Evolutionary conservation across 306 rosid genomes (phyloP).

Genomic region (Glycyrrhiza uralensis): DNA sequence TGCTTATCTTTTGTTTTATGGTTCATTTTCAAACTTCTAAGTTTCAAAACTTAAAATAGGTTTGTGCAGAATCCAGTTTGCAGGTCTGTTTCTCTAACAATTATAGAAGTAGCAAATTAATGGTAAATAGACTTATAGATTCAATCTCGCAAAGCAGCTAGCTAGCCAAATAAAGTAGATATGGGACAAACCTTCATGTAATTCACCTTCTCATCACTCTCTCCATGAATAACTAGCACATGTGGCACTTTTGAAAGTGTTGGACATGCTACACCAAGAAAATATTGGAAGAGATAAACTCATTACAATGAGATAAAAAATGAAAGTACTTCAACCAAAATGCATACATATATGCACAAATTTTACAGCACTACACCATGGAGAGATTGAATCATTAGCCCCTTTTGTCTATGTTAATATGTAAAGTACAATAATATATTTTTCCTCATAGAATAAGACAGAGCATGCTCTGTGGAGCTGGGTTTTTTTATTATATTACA

Average conservation of each 20-base stretch:
- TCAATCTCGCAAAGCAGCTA: not conserved
- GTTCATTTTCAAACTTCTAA: too few relatives aligned
- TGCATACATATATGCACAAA: too few relatives aligned
- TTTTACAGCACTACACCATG: not conserved
- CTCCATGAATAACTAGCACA: conserved; percentile 89
- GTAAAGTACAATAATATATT: not conserved
- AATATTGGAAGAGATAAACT: conserved; percentile 9
- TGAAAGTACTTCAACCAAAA: conserved; percentile 12
- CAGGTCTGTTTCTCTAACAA: conserved; percentile 70
- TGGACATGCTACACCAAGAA: conserved; percentile 67
- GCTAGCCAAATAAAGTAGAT: conserved; percentile 22
- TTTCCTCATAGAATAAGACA: not conserved
- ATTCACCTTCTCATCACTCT: conserved; percentile 82
- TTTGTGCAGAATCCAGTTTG: conserved; percentile 89
- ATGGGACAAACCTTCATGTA: conserved; percentile 65
- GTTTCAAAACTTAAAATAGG: too few relatives aligned
- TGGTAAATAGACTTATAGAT: not conserved
- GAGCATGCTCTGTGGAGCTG: not conserved
- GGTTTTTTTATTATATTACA: not conserved
- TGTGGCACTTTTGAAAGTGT: conserved; percentile 62
- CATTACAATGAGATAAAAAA: conserved; percentile 19
- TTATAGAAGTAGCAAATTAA: conserved; percentile 14
- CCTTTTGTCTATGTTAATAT: not conserved
- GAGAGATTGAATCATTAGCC: not conserved
- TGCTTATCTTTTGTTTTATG: too few relatives aligned